These are phyloP conservation scores for Pleurotus cornucopiae DNA, from an alignment of 768 basidiomycete genomes.

Conservation along the genomic window DNA sequence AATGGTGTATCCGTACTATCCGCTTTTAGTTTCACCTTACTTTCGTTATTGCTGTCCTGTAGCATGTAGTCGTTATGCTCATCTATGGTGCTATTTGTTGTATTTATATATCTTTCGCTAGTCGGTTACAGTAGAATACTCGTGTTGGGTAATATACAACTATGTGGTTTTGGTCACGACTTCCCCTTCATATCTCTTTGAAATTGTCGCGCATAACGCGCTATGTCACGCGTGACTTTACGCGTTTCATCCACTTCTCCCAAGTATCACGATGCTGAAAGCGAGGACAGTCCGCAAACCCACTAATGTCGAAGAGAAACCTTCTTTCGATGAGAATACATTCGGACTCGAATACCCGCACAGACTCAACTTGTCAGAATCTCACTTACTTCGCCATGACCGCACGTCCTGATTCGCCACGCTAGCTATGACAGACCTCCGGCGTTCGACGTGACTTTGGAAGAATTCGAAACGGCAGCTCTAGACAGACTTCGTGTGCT, in stretches of 20 bases:
- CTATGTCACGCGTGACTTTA: conserved; percentile 2
- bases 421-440: conserved; percentile 85
- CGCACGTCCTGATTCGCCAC: conserved; percentile 7
- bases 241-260: not conserved
- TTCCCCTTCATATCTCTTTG: too few species aligned
- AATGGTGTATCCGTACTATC: not conserved
- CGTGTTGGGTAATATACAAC: too few species aligned
- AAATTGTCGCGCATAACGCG: not conserved
- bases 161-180: too few species aligned
- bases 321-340: not conserved
- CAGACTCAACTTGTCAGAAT: conserved; percentile 75
- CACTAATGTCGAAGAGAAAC: not conserved
- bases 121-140: too few species aligned
- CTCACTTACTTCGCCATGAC: not conserved
- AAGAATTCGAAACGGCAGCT: conserved; percentile 92
- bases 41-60: not conserved
- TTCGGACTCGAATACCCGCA: conserved; percentile 49
- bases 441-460: conserved; percentile 82
- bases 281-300: conserved; percentile 1
- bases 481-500: conserved; percentile 83
- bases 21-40: not conserved
- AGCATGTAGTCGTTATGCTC: not conserved
- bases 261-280: not conserved
- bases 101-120: conserved; percentile 1
- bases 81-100: not conserved